Evolutionary conservation across 2,329 filamentous ascomycete genomes (phyloP), one percentile per base, ranked within the genome.

Genomic region (Aspergillus floridensis): DNA sequence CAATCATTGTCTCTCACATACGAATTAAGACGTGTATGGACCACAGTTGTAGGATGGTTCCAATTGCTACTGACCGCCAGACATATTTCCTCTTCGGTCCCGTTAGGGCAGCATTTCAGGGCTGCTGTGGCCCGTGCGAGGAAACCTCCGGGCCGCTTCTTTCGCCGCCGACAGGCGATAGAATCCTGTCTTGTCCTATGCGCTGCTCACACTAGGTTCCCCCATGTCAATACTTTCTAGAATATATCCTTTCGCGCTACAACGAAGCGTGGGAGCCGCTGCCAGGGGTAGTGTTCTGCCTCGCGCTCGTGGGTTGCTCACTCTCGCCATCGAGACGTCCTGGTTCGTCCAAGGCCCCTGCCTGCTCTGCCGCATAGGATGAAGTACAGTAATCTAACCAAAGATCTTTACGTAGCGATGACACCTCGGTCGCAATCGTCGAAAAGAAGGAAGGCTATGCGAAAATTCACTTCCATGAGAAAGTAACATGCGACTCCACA

Each of bases 401-500:
- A n/a, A 11, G 3, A 4, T 1, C 22, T 24, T 24, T 10, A 47
- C 24, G 14, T 31, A 81, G 93, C 81, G 93, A 98, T 77, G 93
- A 98, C 79, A 96, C 93, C 1, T 93, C 90, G 59, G 92, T 97
- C 21, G 89, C 93, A 31, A 77, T 98, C 51, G 81, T 97, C 44
- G 85, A 90, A 56, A 88, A 86, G 66, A 68, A 75, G 31, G 63
- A 58, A 11, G 41, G 38, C 5, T 48, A 59, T 32, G 86, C 88
- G 10, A 80, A 77, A 5, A 82, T 96, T 2, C 86, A 89, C 66
- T 96, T 92, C 79, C 88, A 96, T 72, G 82, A 88, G 68, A 95
- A 91, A 68, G 77, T 93, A 63, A 96, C 92, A 0, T 89, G 90
- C 5, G 88, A 96, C 74, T 92, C 91, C 72, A 85, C 86, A 53